Conservation (phyloP, 169 alveolate genomes). For the Cryptosporidium parvum region DNA sequence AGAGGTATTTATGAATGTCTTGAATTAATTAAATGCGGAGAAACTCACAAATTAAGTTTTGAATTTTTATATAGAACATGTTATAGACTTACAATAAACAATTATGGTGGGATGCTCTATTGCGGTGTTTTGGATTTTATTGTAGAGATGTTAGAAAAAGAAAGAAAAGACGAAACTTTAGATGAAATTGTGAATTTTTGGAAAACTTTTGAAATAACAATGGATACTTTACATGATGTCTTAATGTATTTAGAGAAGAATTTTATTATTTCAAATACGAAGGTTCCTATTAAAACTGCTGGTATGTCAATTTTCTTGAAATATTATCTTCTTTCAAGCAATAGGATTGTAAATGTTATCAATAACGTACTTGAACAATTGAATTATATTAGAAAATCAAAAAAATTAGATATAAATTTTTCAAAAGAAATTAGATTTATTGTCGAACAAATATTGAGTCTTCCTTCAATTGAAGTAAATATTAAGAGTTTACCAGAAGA, state of each 20-base stretch:
- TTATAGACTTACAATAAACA: slow-evolving; percentile 62
- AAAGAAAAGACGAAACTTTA: background rate
- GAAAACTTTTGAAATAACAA: slow-evolving; percentile 33
- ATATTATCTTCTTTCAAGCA: slow-evolving; percentile 21
- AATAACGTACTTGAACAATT: background rate
- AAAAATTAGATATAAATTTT: background rate
- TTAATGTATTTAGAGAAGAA: slow-evolving; percentile 66
- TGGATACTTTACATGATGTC: slow-evolving; percentile 40
- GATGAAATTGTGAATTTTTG: slow-evolving; percentile 31
- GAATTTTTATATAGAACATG: slow-evolving; percentile 73
- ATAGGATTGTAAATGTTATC: slow-evolving; percentile 4
- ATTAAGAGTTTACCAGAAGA: slow-evolving; percentile 14
- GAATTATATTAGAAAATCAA: slow-evolving; percentile 3
- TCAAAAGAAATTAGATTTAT: slow-evolving; percentile 13
- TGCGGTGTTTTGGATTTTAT: slow-evolving; percentile 48
- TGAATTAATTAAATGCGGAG: slow-evolving; percentile 27
- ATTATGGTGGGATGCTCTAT: slow-evolving; percentile 71
- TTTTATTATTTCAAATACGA: slow-evolving; percentile 45
- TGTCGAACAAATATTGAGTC: slow-evolving; percentile 3
- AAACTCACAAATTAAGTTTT: slow-evolving; percentile 61
- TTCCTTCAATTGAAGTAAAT: slow-evolving; percentile 48
- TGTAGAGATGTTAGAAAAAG: slow-evolving; percentile 2
- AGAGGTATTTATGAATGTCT: slow-evolving; percentile 30
- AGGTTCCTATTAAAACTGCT: slow-evolving; percentile 31
- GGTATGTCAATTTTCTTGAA: slow-evolving; percentile 52